Evolutionary conservation across 2,329 filamentous ascomycete species (phyloP).

Genomic region (Thielaviopsis musarum): DNA sequence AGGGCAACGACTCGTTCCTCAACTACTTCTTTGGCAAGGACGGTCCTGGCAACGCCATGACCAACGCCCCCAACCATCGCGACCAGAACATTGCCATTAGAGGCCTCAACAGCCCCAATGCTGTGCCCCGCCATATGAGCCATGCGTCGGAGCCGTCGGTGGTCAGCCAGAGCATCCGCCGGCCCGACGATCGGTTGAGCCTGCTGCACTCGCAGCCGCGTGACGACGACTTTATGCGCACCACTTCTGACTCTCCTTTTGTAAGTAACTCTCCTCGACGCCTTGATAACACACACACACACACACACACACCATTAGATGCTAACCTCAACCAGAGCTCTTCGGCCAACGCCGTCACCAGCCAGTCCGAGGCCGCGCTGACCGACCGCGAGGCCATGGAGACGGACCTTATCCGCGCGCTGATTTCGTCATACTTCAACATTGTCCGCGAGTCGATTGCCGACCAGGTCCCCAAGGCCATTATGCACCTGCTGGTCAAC

Average conservation of each 20-base stretch:
- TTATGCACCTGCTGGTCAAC: constrained; percentile 98
- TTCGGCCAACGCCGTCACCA: constrained; percentile 1
- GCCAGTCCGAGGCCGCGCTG: constrained; percentile 52
- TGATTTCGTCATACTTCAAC: constrained; percentile 98
- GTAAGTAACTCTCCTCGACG: constrained; percentile 28
- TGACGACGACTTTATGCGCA: constrained; percentile 26
- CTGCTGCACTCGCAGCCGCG: constrained; percentile 27
- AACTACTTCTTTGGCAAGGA: constrained; percentile 99
- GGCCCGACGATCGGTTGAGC: constrained; percentile 44
- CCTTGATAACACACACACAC: background rate
- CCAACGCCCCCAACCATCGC: constrained; percentile 18
- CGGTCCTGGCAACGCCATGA: constrained; percentile 28
- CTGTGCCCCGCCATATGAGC: constrained; percentile 47
- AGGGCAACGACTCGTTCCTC: constrained; percentile 66
- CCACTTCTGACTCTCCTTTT: constrained; percentile 31
- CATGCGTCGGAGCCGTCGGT: constrained; percentile 58
- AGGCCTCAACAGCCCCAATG: constrained; percentile 8
- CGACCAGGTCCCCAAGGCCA: constrained; percentile 93
- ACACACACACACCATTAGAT: constrained; percentile 14
- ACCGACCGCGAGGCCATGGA: constrained; percentile 94
- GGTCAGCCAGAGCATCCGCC: constrained; percentile 68
- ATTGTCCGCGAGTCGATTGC: constrained; percentile 98
- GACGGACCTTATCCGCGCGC: constrained; percentile 86
- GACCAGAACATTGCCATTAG: constrained; percentile 10
- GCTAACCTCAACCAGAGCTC: constrained; percentile 7